These are phyloP conservation scores for Sporothrix sp. DNA, from an alignment of 2,329 filamentous ascomycete species.

Conservation along the genomic window DNA sequence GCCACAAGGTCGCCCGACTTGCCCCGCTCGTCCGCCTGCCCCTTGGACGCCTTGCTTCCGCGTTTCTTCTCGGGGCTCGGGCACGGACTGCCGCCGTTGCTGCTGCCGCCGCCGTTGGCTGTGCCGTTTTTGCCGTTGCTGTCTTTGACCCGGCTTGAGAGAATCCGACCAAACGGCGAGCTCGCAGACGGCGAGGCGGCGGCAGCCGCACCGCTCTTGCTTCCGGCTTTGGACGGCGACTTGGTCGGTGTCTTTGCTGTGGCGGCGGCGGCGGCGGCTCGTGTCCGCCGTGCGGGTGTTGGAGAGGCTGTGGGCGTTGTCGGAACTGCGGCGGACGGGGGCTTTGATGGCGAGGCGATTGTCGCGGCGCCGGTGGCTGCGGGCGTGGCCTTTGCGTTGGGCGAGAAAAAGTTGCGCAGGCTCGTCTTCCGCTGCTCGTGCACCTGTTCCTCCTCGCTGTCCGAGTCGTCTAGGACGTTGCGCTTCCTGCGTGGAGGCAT, in stretches of 20 bases:
- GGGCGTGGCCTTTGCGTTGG: conserved; percentile 29
- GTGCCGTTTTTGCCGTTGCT: conserved; percentile 12
- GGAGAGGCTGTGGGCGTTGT: conserved; percentile 29
- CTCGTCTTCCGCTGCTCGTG: conserved; percentile 32
- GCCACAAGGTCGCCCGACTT: conserved; percentile 48
- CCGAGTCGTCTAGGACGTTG: conserved; percentile 43
- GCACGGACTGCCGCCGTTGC: conserved; percentile 25
- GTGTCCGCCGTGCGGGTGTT: conserved; percentile 33
- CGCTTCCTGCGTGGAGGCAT: conserved; percentile 53
- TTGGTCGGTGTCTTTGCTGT: conserved; percentile 7
- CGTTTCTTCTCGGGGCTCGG: conserved; percentile 36
- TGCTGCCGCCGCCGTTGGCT: not conserved
- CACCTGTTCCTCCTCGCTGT: conserved; percentile 38
- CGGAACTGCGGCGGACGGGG: conserved; percentile 12
- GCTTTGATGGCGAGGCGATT: conserved; percentile 18
- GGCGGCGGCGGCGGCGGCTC: conserved; percentile 18
- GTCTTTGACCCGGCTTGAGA: conserved; percentile 12
- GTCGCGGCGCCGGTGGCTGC: conserved; percentile 23
- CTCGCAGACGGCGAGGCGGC: not conserved
- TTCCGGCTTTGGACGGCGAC: conserved; percentile 7
- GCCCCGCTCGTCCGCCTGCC: conserved; percentile 36
- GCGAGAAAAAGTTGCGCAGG: conserved; percentile 45
- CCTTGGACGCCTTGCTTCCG: conserved; percentile 18
- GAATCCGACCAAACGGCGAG: conserved; percentile 9
- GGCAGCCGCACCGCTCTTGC: conserved; percentile 16